Percentiles rank a stretch among this genome's conserved stretches.
phyloP scores from a whole-genome alignment of 1,139 yeast genomes.

The Kodamaea sp. region DNA sequence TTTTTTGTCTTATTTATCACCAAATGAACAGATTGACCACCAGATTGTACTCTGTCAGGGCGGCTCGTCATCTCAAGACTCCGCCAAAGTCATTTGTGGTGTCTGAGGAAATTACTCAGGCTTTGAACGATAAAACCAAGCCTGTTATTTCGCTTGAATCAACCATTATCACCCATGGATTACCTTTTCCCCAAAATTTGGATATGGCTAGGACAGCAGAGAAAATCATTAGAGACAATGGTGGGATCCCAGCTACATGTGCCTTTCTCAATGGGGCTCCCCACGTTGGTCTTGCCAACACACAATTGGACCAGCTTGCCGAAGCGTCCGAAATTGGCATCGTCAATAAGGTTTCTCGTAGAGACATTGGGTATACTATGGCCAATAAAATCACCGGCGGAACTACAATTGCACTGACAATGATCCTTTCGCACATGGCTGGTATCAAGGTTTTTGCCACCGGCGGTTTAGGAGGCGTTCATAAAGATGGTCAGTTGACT shows the following conservation, averaged over 20 bases:
- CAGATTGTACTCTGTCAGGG: no score
- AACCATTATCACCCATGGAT: conserved; percentile 87
- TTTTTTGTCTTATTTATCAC: no score
- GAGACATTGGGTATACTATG: conserved; percentile 78
- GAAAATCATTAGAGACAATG: conserved; percentile 51
- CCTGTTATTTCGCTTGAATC: conserved; percentile 83
- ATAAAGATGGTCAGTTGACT: conserved; percentile 68
- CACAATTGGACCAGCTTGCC: conserved; percentile 52
- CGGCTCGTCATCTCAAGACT: no score
- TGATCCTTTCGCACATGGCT: conserved; percentile 72
- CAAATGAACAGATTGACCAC: no score
- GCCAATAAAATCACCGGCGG: conserved; percentile 69
- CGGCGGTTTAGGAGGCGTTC: conserved; percentile 94
- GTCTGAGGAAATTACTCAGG: conserved; percentile 60
- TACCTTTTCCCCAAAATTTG: conserved; percentile 76
- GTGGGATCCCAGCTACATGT: conserved; percentile 83
- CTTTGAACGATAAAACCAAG: conserved; percentile 41
- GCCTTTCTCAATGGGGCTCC: conserved; percentile 75
- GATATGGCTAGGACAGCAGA: conserved; percentile 73
- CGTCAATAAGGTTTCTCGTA: conserved; percentile 66
- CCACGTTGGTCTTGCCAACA: conserved; percentile 54
- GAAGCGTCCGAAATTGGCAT: conserved; percentile 24
- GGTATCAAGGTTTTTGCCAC: conserved; percentile 87
- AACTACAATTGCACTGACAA: conserved; percentile 86
- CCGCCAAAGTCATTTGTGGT: conserved; percentile 22